Conservation (phyloP, 768 basidiomycete species). For the Mycena galopus region DNA sequence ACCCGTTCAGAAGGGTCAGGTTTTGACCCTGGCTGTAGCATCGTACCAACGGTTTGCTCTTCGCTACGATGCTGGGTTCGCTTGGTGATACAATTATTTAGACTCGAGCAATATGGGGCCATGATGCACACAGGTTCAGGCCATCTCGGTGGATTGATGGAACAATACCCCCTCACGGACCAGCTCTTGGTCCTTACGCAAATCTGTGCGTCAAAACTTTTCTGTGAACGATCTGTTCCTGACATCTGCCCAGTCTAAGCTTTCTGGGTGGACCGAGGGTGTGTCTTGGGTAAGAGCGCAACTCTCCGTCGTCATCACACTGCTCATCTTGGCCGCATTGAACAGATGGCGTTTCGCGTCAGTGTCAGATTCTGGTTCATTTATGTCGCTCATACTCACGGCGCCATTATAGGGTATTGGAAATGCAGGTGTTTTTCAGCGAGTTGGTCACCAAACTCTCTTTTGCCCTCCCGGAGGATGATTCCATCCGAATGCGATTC, state of each 20-base stretch:
- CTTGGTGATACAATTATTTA: not conserved
- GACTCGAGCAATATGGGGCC: not conserved
- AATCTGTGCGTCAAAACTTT: not conserved
- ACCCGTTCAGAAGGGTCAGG: constrained; percentile 25
- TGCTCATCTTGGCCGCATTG: no score
- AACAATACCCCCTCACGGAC: not conserved
- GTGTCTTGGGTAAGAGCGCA: constrained; percentile 1
- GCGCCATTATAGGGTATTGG: constrained; percentile 9
- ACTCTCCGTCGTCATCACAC: not conserved
- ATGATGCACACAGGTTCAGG: not conserved
- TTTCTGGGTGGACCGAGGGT: not conserved
- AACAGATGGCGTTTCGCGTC: constrained; percentile 21
- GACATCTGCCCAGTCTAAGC: not conserved
- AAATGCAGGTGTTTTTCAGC: constrained; percentile 24
- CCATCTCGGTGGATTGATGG: not conserved
- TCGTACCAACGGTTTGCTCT: constrained; percentile 20
- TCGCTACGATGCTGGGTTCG: not conserved
- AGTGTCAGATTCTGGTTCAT: not conserved
- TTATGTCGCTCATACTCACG: not conserved
- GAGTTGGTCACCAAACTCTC: constrained; percentile 22
- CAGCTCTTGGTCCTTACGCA: not conserved
- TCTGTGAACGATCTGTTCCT: not conserved
- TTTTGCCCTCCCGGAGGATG: constrained; percentile 3
- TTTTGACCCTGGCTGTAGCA: not conserved
- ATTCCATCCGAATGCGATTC: not conserved